These are phyloP conservation scores for Purpureocillium takamizusanense DNA, from an alignment of 2,329 filamentous ascomycete species.

Conservation along the genomic window DNA sequence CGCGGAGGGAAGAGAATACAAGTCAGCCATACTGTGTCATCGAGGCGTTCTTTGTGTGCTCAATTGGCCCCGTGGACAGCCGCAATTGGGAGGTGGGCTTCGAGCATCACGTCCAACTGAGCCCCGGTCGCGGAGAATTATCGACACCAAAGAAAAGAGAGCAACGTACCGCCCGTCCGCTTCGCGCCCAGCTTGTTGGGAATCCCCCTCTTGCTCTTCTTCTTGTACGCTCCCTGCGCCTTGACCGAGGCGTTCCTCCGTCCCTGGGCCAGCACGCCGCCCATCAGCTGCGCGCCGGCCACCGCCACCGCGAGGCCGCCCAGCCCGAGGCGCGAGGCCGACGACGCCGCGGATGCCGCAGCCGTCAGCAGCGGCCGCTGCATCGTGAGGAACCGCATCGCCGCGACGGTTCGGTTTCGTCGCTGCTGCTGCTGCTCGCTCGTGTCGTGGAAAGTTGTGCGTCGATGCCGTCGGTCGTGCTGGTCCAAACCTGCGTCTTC, in stretches of 20 bases:
- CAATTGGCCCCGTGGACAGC: too few relatives aligned
- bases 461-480: conserved; percentile 2
- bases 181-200: conserved; percentile 89
- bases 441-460: conserved; percentile 1
- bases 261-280: conserved; percentile 36
- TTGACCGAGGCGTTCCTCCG: conserved; percentile 50
- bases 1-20: too few relatives aligned
- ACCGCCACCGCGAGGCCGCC: conserved; percentile 8
- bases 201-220: conserved; percentile 49
- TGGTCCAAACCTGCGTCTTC: too few relatives aligned
- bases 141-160: not conserved
- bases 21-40: too few relatives aligned
- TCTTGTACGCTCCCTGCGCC: conserved; percentile 60
- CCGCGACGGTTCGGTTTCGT: conserved; percentile 6
- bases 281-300: conserved; percentile 17
- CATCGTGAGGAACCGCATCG: conserved; percentile 37
- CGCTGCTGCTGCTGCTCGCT: too few relatives aligned
- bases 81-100: too few relatives aligned
- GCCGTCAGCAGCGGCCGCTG: conserved; percentile 36
- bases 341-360: conserved; percentile 19
- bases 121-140: too few relatives aligned
- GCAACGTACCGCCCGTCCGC: conserved; percentile 67
- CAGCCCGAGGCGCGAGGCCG: conserved; percentile 10
- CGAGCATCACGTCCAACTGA: too few relatives aligned
- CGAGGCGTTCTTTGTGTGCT: not conserved